phyloP scores from a whole-genome alignment of 1,284 basidiomycete genomes.

The Cutaneotrichosporon spelunceum region DNA sequence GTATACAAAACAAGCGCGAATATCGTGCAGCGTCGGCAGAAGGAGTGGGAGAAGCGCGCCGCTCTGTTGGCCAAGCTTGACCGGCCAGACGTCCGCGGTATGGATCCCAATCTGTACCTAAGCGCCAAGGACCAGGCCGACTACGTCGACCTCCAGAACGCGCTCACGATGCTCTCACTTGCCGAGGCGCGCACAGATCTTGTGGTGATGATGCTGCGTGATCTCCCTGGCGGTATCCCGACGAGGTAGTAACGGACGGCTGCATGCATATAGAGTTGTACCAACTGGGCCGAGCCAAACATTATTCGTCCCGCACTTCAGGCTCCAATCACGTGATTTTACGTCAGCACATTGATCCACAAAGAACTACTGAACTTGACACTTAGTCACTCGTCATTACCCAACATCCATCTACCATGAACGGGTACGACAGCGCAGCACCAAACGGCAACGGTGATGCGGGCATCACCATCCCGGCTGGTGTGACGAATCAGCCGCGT shows the following conservation, averaged over 20 bases:
- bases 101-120: slow-evolving; percentile 49
- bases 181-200: slow-evolving; percentile 78
- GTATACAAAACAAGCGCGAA: slow-evolving; percentile 87
- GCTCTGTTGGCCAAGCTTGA: slow-evolving; percentile 74
- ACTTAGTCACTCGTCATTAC: not conserved
- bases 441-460: not conserved
- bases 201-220: slow-evolving; percentile 76
- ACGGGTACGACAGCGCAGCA: slow-evolving; percentile 5
- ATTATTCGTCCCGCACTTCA: not conserved
- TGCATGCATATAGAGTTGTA: too few relatives aligned
- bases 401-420: not conserved
- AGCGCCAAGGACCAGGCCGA: slow-evolving; percentile 46
- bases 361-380: not conserved
- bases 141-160: slow-evolving; percentile 52
- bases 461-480: slow-evolving; percentile 29
- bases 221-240: slow-evolving; percentile 56
- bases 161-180: slow-evolving; percentile 66
- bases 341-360: not conserved
- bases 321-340: not conserved
- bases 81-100: slow-evolving; percentile 74
- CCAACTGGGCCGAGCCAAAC: not conserved
- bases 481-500: slow-evolving; percentile 44
- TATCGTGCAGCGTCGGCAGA: slow-evolving; percentile 65
- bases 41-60: slow-evolving; percentile 64
- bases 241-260: slow-evolving; percentile 1